Conservation (phyloP, 176 grass and related monocot species). For the Triticum turgidum region DNA sequence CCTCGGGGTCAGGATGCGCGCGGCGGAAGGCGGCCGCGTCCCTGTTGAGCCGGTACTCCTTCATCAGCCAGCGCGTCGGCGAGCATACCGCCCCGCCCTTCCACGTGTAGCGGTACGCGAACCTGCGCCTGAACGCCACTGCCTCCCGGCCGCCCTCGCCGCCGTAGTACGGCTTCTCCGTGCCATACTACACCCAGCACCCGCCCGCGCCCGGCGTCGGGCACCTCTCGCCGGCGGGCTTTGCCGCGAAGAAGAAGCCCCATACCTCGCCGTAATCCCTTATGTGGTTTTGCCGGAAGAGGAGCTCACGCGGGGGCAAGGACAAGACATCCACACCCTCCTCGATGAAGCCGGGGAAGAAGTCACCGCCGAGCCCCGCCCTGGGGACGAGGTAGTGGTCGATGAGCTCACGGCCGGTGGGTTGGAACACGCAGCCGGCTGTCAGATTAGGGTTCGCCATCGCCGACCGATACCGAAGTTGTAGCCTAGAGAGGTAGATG, state of each 20-base stretch:
- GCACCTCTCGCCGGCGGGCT: neutral
- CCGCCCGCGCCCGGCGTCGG: neutral
- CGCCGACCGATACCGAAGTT: neutral
- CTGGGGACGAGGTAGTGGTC: neutral
- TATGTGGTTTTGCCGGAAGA: neutral
- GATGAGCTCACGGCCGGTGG: neutral
- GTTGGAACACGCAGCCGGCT: neutral
- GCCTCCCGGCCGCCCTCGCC: neutral
- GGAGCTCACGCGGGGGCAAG: neutral
- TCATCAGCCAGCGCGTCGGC: neutral
- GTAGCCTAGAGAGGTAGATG: neutral
- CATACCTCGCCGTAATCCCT: neutral
- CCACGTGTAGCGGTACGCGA: neutral
- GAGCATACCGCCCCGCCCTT: neutral
- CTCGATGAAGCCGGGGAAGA: neutral
- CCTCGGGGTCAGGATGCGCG: neutral
- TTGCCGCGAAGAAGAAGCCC: neutral
- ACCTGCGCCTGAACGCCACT: neutral
- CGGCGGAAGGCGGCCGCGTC: neutral
- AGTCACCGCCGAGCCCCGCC: neutral
- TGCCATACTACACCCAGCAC: neutral
- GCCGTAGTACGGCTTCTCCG: neutral
- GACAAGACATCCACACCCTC: neutral
- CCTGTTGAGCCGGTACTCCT: conserved; percentile 25
- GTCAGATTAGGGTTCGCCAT: neutral